Evolutionary conservation across 2,329 filamentous ascomycete genomes (phyloP), one percentile per base, ranked within the genome.

Genomic region (Penicillium sp.): DNA sequence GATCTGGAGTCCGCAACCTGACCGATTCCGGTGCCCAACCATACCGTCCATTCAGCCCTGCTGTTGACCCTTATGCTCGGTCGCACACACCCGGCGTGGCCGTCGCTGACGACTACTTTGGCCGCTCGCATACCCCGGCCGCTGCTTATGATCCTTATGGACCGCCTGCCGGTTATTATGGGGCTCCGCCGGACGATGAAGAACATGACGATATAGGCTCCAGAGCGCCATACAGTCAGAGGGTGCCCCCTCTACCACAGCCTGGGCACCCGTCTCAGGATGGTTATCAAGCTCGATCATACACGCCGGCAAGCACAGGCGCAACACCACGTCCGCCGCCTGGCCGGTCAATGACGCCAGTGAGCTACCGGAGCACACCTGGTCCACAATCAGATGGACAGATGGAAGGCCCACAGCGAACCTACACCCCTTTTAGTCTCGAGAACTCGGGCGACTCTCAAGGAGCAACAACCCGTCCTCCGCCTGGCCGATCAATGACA

Each of bases 11-110:
- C 63, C 70, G 52, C 50, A 69, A 56, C 41, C 52, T 60, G 56
- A 69, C 61, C 44, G 68, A 62, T 4, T 52, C 59, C 0, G 56
- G 36, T 24, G 56, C 58, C 7, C 64, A 54, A 10, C 54, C 68
- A 4, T 68, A 70, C 40, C 65, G 61, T 14, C 52, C 64, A 0
- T 69, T 66, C 40, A 66, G 55, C 18, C 63, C 67, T 16, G 64
- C 63, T 4, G 54, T 52, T 18, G 68, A 66, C 51, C 63, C 67
- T 3, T 65, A 66, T 55, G 47, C 60, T 19, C 66, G 64, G n/a
- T 59, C 64, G 6, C 44, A 63, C 18, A 66, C 65, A 3, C 60
- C 66, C n/a, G 60, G 61, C 14, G n/a, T 18, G 9, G 19, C 49
- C 13, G 50, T 51, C 43, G 13, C 14, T 18, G 46, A 58, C 16